Conservation (phyloP, 768 basidiomycete species). For the Leccinum rimulosum region DNA sequence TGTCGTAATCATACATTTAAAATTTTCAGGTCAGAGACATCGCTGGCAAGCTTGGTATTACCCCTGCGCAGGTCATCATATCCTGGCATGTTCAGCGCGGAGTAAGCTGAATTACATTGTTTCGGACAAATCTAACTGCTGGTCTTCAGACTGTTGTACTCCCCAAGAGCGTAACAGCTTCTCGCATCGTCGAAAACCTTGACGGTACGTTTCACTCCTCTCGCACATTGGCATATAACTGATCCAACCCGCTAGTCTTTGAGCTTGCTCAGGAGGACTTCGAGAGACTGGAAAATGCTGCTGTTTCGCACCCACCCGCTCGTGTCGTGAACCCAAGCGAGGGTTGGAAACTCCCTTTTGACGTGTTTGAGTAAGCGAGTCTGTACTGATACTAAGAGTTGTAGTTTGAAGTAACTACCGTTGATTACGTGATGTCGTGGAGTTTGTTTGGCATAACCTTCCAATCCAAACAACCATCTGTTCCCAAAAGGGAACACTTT, state of each 20-base stretch:
- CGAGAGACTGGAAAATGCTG: constrained; percentile 39
- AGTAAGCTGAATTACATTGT: constrained; percentile 36
- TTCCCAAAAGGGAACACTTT: constrained; percentile 16
- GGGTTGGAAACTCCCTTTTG: constrained; percentile 56
- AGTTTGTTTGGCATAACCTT: constrained; percentile 29
- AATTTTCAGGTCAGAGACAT: constrained; percentile 48
- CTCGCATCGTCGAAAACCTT: constrained; percentile 68
- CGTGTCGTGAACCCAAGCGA: constrained; percentile 59
- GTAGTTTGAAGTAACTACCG: neutral
- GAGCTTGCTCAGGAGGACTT: constrained; percentile 39
- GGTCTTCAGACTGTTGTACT: constrained; percentile 57
- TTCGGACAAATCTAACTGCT: neutral
- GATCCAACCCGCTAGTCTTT: constrained; percentile 21
- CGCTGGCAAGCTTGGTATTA: constrained; percentile 61
- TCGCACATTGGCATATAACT: neutral
- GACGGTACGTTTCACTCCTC: constrained; percentile 39
- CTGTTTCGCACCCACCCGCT: constrained; percentile 49
- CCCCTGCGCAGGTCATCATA: constrained; percentile 72
- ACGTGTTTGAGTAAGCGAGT: constrained; percentile 48
- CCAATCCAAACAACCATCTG: constrained; percentile 29
- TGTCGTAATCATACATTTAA: neutral
- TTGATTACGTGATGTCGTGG: constrained; percentile 6
- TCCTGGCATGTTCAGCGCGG: constrained; percentile 79
- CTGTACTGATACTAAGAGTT: neutral
- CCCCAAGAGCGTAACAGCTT: constrained; percentile 74